These are phyloP conservation scores for Phytophthora megakarya DNA, from an alignment of 352 stramenopile genomes.

Conservation along the genomic window DNA sequence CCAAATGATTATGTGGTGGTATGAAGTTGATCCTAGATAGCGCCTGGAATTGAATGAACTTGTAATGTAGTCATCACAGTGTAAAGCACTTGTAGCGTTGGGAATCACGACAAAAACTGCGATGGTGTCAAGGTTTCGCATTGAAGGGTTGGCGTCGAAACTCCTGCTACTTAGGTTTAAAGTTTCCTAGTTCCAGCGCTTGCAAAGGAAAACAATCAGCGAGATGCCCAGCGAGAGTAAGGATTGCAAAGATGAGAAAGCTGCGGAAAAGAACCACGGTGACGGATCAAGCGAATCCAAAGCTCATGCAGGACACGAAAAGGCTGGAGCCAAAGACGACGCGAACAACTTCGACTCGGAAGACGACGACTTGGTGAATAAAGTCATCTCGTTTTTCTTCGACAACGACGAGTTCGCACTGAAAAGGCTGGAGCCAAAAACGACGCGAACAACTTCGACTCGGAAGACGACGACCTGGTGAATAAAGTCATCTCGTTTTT, in stretches of 20 bases:
- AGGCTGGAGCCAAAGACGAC: slow-evolving; percentile 40
- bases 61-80: too few species aligned
- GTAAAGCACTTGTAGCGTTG: too few species aligned
- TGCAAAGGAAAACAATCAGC: slow-evolving; percentile 5
- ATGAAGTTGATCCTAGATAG: too few species aligned
- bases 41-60: too few species aligned
- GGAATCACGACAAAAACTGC: too few species aligned
- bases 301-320: slow-evolving; percentile 21
- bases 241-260: slow-evolving; percentile 29
- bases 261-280: slow-evolving; percentile 17
- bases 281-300: slow-evolving; percentile 30
- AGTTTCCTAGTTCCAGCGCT: not conserved
- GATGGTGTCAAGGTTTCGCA: too few species aligned
- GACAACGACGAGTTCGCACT: slow-evolving; percentile 79
- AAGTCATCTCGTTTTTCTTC: slow-evolving; percentile 81
- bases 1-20: too few species aligned
- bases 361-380: slow-evolving; percentile 48
- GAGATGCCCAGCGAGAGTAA: slow-evolving; percentile 48
- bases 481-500: slow-evolving; percentile 77
- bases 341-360: slow-evolving; percentile 29
- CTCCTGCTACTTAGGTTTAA: slow-evolving; percentile 14
- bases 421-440: too few species aligned
- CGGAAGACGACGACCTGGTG: slow-evolving; percentile 42
- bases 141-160: slow-evolving; percentile 25
- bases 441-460: slow-evolving; percentile 30